phyloP scores from a whole-genome alignment of 2,329 filamentous ascomycete genomes.

The Camptophora hylomeconis region DNA sequence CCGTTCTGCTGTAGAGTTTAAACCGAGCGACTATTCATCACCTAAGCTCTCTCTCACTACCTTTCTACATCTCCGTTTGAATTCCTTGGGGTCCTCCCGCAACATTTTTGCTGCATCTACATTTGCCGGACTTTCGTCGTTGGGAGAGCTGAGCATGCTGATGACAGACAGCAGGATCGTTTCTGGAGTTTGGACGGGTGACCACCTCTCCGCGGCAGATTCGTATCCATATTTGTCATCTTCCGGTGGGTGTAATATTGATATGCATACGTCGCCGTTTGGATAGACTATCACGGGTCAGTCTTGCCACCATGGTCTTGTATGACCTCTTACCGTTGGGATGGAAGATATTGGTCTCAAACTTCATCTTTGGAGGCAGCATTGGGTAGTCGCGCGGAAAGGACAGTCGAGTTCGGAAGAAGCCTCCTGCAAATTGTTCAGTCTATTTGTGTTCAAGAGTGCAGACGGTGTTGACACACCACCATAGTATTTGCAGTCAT shows the following conservation, averaged over 20 bases:
- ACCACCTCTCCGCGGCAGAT: constrained; percentile 79
- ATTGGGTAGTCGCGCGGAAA: constrained; percentile 83
- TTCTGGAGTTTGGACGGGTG: constrained; percentile 86
- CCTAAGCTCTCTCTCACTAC: constrained; percentile 74
- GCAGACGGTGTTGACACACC: constrained; percentile 47
- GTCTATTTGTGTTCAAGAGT: not conserved
- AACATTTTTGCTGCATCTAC: constrained; percentile 83
- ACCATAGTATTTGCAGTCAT: constrained; percentile 87
- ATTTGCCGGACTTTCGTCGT: constrained; percentile 91
- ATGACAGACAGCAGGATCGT: constrained; percentile 88
- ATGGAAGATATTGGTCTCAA: constrained; percentile 78
- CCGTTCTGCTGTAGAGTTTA: too few species aligned
- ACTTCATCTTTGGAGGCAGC: constrained; percentile 77
- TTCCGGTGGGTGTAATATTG: constrained; percentile 87
- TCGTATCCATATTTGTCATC: constrained; percentile 95
- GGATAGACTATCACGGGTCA: constrained; percentile 50
- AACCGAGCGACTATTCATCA: constrained; percentile 52
- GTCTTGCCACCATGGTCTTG: not conserved
- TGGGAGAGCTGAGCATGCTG: constrained; percentile 80
- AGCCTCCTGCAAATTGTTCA: constrained; percentile 51
- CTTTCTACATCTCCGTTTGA: constrained; percentile 62
- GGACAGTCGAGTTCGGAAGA: constrained; percentile 72
- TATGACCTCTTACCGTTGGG: constrained; percentile 55
- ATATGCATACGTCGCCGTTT: constrained; percentile 84
- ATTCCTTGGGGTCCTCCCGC: constrained; percentile 67